These are phyloP conservation scores for Backusella macrospora DNA, from an alignment of 192 early-diverging fungal genomes.

Conservation along the genomic window DNA sequence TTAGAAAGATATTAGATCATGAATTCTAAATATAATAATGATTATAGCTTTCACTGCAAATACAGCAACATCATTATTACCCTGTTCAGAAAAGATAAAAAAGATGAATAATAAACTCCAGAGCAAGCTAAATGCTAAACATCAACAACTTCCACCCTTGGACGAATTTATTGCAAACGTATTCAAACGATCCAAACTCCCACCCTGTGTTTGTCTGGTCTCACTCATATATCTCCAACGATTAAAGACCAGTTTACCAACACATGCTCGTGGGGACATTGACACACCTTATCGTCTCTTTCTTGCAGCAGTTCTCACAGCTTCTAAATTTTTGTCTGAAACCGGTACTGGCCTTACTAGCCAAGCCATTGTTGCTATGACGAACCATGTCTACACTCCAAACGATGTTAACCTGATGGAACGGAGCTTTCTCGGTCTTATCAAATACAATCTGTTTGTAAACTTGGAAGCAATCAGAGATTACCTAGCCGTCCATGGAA, in stretches of 20 bases:
- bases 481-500: slow-evolving; percentile 44
- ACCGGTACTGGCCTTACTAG: slow-evolving; percentile 42
- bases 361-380: slow-evolving; percentile 45
- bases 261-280: slow-evolving; percentile 63
- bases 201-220: slow-evolving; percentile 50
- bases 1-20: not conserved
- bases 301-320: slow-evolving; percentile 67
- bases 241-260: slow-evolving; percentile 62
- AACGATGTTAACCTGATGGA: slow-evolving; percentile 63
- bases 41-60: slow-evolving; percentile 35
- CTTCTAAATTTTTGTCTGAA: slow-evolving; percentile 67
- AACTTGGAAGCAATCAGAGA: slow-evolving; percentile 47
- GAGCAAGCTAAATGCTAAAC: slow-evolving; percentile 6
- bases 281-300: slow-evolving; percentile 79
- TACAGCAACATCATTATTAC: slow-evolving; percentile 36
- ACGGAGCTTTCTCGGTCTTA: slow-evolving; percentile 56
- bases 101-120: slow-evolving; percentile 19
- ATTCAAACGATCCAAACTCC: slow-evolving; percentile 30
- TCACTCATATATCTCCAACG: slow-evolving; percentile 74
- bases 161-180: slow-evolving; percentile 41
- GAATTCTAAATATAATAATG: not conserved
- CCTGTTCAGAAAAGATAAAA: slow-evolving; percentile 31
- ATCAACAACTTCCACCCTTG: slow-evolving; percentile 33
- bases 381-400: slow-evolving; percentile 52
- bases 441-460: slow-evolving; percentile 60